Base-by-base conservation (phyloP, 495 filamentous ascomycete genomes). In the Acidiella bohemica region DNA sequence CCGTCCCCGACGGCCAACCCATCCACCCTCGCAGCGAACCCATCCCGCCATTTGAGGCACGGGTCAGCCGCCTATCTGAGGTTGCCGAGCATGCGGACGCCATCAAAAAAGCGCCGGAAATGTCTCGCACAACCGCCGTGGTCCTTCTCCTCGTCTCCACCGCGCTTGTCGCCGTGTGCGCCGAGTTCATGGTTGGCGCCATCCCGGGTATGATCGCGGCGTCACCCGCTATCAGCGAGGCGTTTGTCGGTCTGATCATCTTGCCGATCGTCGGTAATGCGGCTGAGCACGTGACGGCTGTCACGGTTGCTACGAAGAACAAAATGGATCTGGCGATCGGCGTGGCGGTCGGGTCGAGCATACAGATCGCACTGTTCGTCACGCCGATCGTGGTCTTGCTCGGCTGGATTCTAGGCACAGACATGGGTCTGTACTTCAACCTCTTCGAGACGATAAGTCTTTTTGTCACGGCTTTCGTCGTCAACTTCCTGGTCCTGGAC, bases 291-390 rank as follows among this genome's bases (percentile, higher is more conserved):
- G 80, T 90, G 5, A 93, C 84, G 1, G 83, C 86, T 1, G 81
- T 93, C 26, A 81, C 75, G 19, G 84, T 93, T 6, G 85, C 86
- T 5, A 70, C 72, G 47, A 94, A 93, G 67, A 93, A 93, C 63
- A 94, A 94, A 66, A 92, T 93, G 85, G 85, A 94, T 65, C 66
- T 93, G 20, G 79, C 86, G 0, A 92, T 94, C 47, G 85, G 83
- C 50, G 82, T 93, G 19, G 85, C 85, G 4, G 76, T 93, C 14
- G 86, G 86, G 11, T 81, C 74, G 34, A 85, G 78, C 47, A 92
- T 94, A 54, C 86, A 93, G 59, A 79, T 80, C 64, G 82, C 86
- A 17, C 70, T 94, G 39, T 93, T 94, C 60, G 70, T 94, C 30
- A 94, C 86, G 2, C 86, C 86, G 0, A 62, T 93, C 39, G 73